Base-by-base conservation (phyloP, 2,329 filamentous ascomycete genomes). In the Penicillium sp. region DNA sequence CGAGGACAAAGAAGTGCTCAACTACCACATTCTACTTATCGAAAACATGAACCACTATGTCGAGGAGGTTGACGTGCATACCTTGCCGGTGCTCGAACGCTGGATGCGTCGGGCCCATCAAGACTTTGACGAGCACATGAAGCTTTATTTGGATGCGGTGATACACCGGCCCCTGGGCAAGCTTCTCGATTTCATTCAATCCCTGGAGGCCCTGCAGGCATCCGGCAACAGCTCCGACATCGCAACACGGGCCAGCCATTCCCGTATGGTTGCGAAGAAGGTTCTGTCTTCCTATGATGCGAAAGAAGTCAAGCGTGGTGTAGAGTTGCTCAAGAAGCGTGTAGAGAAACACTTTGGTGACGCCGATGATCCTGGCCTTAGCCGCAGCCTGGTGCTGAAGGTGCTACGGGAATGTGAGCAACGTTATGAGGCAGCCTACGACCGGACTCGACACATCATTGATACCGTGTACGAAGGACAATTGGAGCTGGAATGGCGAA, bases 31-130 rank as follows among this genome's bases (percentile, higher is more conserved):
- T 68, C 83, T 98, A 33, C 83, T 98, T 53, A 98, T 99, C 65
- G 93, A 99, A 75, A 99, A 99, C 74, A 97, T 97, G 92, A 96
- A 97, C 70, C 92, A 96, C 75, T 98, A 96, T 76, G 81, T 95
- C 11, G 93, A 98, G 72, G 93, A 97, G 73, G 89, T 96, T 9
- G 91, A 96, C 64, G 79, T 88, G 16, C 84, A 86, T 19, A 83
- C 84, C 37, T 86, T 95, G 60, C 84, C 89, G 8, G 86, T 96
- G 1, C 82, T 98, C 5, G 86, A 90, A 58, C 86, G 90, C 64
- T 97, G 93, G 90, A 89, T 87, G 69, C 85, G 87, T 39, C 88
- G 89, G 56, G 95, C 93, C 1, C 80, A 84, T 31, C 82, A 86
- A 46, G 92, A 96, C 76, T 87, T 96, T 74, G 80, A 84, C 52